phyloP scores from a whole-genome alignment of 441 rosid genomes.

The Populus hybrid region DNA sequence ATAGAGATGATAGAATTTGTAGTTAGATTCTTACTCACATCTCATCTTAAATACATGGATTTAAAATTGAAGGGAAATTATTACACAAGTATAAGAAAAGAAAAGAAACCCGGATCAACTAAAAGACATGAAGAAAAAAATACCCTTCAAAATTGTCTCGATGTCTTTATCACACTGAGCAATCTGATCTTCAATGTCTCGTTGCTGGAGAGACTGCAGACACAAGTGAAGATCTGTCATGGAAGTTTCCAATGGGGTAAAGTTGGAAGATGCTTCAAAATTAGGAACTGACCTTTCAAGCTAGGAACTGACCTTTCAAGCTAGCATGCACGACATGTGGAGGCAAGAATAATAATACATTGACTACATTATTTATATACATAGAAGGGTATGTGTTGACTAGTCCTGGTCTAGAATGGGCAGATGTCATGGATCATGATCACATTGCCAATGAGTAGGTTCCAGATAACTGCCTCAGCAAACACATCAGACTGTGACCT shows the following conservation, averaged over 20 bases:
- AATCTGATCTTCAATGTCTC: constrained; percentile 66
- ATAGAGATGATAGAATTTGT: not conserved
- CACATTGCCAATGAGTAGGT: not conserved
- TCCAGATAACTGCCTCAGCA: not conserved
- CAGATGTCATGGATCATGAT: not conserved
- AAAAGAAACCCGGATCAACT: not conserved
- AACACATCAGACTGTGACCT: not conserved
- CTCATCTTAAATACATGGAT: not conserved
- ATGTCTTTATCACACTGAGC: constrained; percentile 58
- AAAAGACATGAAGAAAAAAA: not conserved
- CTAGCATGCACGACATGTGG: not conserved
- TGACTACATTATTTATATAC: not conserved
- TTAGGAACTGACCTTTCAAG: not conserved
- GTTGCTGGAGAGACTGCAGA: constrained; percentile 63
- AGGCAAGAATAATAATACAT: not conserved
- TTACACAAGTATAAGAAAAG: not conserved
- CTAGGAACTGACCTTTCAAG: not conserved
- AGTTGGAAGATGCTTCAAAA: constrained; percentile 6
- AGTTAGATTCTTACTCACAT: not conserved
- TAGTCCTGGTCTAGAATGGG: not conserved
- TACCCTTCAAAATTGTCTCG: constrained; percentile 50
- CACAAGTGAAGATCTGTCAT: constrained; percentile 8
- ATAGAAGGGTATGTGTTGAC: not conserved
- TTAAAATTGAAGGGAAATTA: not conserved
- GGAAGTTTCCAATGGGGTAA: constrained; percentile 4